These are phyloP conservation scores for Paecilomyces fulvus DNA, from an alignment of 2,329 filamentous ascomycete genomes.

Conservation along the genomic window DNA sequence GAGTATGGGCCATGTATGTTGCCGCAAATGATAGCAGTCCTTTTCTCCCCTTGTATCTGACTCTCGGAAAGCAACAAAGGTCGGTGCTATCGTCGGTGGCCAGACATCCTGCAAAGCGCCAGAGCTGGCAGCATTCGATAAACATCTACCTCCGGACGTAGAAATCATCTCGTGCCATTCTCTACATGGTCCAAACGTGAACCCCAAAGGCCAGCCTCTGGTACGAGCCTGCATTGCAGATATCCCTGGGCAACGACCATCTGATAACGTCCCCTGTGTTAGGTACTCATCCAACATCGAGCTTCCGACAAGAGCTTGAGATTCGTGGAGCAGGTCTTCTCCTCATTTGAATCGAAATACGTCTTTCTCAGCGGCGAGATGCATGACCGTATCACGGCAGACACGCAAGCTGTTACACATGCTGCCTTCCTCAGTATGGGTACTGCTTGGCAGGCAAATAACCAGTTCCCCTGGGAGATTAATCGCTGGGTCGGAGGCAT, in stretches of 20 bases:
- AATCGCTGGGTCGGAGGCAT: conserved; percentile 94
- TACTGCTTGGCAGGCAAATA: conserved; percentile 90
- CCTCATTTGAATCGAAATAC: conserved; percentile 74
- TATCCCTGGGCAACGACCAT: conserved; percentile 2
- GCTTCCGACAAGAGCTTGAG: conserved; percentile 66
- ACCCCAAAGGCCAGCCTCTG: conserved; percentile 80
- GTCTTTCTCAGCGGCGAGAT: conserved; percentile 79
- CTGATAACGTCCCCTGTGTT: conserved; percentile 8
- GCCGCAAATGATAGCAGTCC: conserved; percentile 4
- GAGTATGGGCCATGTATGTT: conserved; percentile 84
- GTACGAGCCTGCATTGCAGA: conserved; percentile 42
- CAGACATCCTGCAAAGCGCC: conserved; percentile 98
- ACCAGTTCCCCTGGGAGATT: conserved; percentile 94
- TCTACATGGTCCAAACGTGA: conserved; percentile 84
- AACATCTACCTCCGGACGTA: conserved; percentile 76
- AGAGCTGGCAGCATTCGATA: conserved; percentile 88
- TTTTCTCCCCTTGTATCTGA: conserved; percentile 14
- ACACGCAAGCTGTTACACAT: conserved; percentile 96
- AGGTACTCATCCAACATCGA: conserved; percentile 84
- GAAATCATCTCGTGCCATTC: conserved; percentile 95
- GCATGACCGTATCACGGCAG: conserved; percentile 95
- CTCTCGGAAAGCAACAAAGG: conserved; percentile 66
- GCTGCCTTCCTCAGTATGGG: conserved; percentile 97
- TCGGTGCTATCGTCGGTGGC: conserved; percentile 89
- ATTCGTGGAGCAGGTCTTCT: conserved; percentile 73